A percentile compares a stretch with the other conserved stretches of the same genome.
phyloP scores from a whole-genome alignment of 2,329 filamentous ascomycete species.

The Pseudogymnoascus verrucosus region DNA sequence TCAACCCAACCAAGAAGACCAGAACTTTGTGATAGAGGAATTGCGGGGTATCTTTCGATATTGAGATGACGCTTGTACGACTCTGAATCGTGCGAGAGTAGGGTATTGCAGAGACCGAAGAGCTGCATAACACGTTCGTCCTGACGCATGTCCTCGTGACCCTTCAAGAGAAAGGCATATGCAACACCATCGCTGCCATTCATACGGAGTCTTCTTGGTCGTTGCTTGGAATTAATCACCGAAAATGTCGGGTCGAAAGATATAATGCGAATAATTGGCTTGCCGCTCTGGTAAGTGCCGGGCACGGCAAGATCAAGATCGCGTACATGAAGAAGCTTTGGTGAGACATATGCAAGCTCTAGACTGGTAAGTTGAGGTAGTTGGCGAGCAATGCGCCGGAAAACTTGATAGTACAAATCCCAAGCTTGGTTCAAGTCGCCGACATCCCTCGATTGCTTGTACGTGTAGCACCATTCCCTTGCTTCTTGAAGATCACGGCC shows the following conservation, averaged over 20 bases:
- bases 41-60: conserved; percentile 93
- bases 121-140: conserved; percentile 99
- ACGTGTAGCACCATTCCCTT: conserved; percentile 90
- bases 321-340: conserved; percentile 76
- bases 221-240: conserved; percentile 95
- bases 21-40: conserved; percentile 92
- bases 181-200: conserved; percentile 80
- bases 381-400: conserved; percentile 89
- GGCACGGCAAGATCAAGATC: conserved; percentile 92
- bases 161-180: conserved; percentile 89
- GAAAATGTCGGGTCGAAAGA: conserved; percentile 85
- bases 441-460: conserved; percentile 78
- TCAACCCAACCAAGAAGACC: conserved; percentile 94
- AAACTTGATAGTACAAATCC: conserved; percentile 98
- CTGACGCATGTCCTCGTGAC: conserved; percentile 98
- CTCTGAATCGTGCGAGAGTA: conserved; percentile 88
- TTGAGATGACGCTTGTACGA: conserved; percentile 95
- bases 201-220: conserved; percentile 80
- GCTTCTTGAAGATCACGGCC: conserved; percentile 92
- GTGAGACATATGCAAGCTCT: conserved; percentile 94
- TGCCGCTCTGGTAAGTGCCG: conserved; percentile 77
- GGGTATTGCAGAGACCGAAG: conserved; percentile 93
- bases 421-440: conserved; percentile 96
- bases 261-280: conserved; percentile 72
- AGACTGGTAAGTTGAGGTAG: conserved; percentile 86